Base-by-base conservation (phyloP, 345 rosid species). In the Syzygium aqueum region DNA sequence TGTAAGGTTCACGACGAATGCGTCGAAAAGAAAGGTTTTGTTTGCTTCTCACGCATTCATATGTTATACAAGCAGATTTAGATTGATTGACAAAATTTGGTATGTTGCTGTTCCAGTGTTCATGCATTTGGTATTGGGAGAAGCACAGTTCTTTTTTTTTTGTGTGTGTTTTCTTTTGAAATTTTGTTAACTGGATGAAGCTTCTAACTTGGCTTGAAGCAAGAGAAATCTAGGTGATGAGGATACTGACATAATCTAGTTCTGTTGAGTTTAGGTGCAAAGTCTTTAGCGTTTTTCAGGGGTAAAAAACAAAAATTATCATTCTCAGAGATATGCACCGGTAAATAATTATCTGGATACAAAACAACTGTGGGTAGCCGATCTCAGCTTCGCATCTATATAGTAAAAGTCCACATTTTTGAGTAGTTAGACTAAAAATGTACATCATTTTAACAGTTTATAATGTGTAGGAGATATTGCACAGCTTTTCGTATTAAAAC, bases 1-100 rank as follows among this genome's bases (percentile, higher is more conserved):
- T 97, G 99, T 90, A 89, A 95, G 96, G 89, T 87, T 53, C 99
- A 97, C 89, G 99, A 97, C 82, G 93, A 94, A 8, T 97, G 99
- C 88, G 97, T 95, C 27, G 95, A 53, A 63, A 86, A 91, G 77
- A 94, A 95, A 92, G 99, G 99, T 96, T 84, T 22, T 21, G 17
- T 54, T 12, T 53, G 46, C 54, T 12, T 12, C 37, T 3, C n/a
- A 4, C 63, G 5, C 7, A 37, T 51, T 84, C 22, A 84, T 27
- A 17, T 46, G 56, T 33, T 67, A 4, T 19, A 8, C 3, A 1
- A 19, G 46, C 17, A 33, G 78, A 67, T 67, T 10, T 9, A 67
- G 6, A 0, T 33, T 25, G 86, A 22, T 43, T 19, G 17, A 9
- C 30, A 15, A 27, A 27, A 51, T 50, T 85, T 52, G 59, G 87